phyloP scores from a whole-genome alignment of 1,139 yeast genomes.

The Yamadazyma kanchanaburiensis region DNA sequence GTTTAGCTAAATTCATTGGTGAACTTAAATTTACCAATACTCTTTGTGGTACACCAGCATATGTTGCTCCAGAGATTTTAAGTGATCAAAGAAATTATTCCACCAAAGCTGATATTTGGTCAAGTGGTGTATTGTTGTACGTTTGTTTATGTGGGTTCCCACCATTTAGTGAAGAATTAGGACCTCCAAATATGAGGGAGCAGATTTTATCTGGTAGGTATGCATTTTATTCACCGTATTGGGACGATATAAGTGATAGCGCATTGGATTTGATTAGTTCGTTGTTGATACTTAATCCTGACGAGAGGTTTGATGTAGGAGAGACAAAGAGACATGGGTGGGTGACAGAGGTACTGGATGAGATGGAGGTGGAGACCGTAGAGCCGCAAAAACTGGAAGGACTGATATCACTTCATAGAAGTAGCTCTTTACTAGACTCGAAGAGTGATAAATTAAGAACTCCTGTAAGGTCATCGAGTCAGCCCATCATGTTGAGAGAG shows the following conservation, averaged over 20 bases:
- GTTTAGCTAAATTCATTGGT: conserved; percentile 77
- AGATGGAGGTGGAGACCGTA: too few relatives aligned
- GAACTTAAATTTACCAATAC: conserved; percentile 73
- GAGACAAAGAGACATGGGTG: conserved; percentile 12
- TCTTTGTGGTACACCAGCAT: conserved; percentile 80
- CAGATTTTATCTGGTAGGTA: conserved; percentile 64
- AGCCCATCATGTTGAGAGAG: conserved; percentile 34
- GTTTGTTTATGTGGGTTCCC: conserved; percentile 84
- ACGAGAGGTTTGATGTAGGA: conserved; percentile 52
- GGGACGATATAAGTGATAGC: conserved; percentile 67
- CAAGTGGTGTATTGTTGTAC: conserved; percentile 71
- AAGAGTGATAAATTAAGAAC: conserved; percentile 9
- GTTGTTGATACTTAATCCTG: conserved; percentile 57
- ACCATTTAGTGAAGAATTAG: conserved; percentile 78
- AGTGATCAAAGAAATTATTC: conserved; percentile 53
- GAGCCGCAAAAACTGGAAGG: too few relatives aligned
- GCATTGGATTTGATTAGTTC: conserved; percentile 65
- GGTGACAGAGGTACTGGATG: too few relatives aligned
- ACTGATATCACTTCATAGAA: too few relatives aligned
- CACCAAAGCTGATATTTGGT: conserved; percentile 77
- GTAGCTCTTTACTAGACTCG: conserved; percentile 10
- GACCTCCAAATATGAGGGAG: conserved; percentile 75
- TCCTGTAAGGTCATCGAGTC: conserved; percentile 23
- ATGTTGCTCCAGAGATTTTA: conserved; percentile 78
- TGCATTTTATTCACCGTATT: conserved; percentile 77